Percentiles rank a stretch among this genome's conserved stretches.
Evolutionary conservation across 257 asterid genomes (phyloP).

Genomic region (Solanum arcanum): DNA sequence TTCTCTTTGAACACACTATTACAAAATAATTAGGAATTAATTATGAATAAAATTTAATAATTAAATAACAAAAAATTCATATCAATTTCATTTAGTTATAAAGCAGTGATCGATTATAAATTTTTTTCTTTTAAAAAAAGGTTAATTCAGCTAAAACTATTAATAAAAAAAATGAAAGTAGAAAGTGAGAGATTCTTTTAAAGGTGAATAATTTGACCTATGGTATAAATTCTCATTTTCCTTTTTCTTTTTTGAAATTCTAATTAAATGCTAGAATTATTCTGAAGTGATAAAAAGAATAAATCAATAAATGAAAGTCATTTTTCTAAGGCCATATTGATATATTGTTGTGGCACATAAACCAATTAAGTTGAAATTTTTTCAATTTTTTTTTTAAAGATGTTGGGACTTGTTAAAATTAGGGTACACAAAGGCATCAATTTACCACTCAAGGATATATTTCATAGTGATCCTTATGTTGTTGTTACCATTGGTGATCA

Average conservation of each 20-base stretch:
- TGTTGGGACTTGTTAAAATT: constrained; percentile 48
- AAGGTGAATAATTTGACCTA: not conserved
- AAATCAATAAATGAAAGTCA: not conserved
- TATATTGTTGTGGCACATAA: not conserved
- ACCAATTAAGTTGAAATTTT: not conserved
- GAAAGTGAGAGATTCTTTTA: not conserved
- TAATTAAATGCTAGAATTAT: not conserved
- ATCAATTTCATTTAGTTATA: too few species aligned
- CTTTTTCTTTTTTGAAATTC: not conserved
- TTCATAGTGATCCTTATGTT: constrained; percentile 75
- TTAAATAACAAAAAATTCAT: too few species aligned
- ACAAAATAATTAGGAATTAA: too few species aligned
- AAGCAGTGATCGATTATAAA: too few species aligned
- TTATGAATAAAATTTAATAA: too few species aligned
- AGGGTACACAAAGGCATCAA: constrained; percentile 52
- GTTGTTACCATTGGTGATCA: constrained; percentile 47
- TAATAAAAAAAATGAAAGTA: not conserved
- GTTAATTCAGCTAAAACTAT: too few species aligned
- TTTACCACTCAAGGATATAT: constrained; percentile 65
- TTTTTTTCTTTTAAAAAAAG: too few species aligned
- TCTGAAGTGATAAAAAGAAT: not conserved
- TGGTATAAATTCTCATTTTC: not conserved
- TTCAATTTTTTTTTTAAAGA: constrained; percentile 10
- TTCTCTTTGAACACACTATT: not conserved
- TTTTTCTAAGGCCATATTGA: not conserved